Evolutionary conservation across 768 basidiomycete genomes (phyloP), one percentile per base, ranked within the genome.

Genomic region (Lentinula sp.): DNA sequence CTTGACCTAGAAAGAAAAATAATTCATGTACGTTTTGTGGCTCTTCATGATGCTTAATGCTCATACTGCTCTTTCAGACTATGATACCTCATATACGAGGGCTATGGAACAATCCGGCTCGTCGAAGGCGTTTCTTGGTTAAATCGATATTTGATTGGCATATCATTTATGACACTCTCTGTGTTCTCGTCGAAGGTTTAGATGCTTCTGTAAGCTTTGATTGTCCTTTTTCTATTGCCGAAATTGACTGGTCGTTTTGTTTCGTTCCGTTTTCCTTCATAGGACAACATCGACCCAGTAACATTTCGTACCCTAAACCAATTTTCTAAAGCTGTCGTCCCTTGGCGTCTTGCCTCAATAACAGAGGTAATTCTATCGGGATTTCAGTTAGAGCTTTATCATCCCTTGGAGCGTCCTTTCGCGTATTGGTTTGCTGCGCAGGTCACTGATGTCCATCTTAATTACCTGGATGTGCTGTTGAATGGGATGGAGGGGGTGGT

Each of bases 371-470:
- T 92, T 4, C 74, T 87, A 48, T 86, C 90, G 1, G 92, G 89
- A 2, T 88, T 90, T 63, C 90, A 93, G 69, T 71, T 92, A 20
- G 87, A 90, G 49, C 70, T 94, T 6, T 91, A 92, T 66, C 76
- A 82, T 20, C 70, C 78, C 0, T 82, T 88, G 46, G 92, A 94
- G 67, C 81, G 76, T 37, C 76, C 87, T 0, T 83, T 91, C 63
- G 87, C 90, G 2, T 92, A 93, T 71, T 92, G 90, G 87, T 90
- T 90, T 66, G 74, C 77, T 5, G 69, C 80, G 2, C 78, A 80
- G 48, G 79, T 91, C 3, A 73, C 87, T 0, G 82, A 86, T 18
- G 71, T 71, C 23, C 85, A 91, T 64, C 66, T 89, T 8, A 70
- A 72, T 3, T 81, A 76, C 61, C 70, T 90, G 58, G 84, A 89